A percentile compares a stretch with the other conserved stretches of the same genome.
phyloP scores from a whole-genome alignment of 371 early-diverging fungal species.

The Dinochytrium kinnereticum region DNA sequence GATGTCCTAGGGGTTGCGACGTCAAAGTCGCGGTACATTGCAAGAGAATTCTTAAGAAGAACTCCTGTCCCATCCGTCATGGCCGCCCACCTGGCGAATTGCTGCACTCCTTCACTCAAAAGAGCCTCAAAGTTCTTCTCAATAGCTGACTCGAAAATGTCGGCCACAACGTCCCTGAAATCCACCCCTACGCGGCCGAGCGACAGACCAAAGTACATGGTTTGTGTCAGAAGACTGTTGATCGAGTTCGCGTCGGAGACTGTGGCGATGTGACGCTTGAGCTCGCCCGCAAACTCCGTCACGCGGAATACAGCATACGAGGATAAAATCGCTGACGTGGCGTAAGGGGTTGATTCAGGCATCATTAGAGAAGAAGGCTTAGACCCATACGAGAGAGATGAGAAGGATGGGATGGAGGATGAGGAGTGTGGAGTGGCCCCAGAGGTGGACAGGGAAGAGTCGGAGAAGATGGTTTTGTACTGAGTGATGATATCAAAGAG shows the following conservation, averaged over 20 bases:
- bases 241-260: slow-evolving; percentile 70
- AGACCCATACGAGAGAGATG: slow-evolving; percentile 16
- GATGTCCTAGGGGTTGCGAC: neutral
- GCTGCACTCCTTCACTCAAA: slow-evolving; percentile 22
- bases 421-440: neutral
- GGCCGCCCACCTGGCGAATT: slow-evolving; percentile 31
- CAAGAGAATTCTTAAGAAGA: neutral
- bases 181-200: slow-evolving; percentile 81
- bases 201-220: slow-evolving; percentile 85
- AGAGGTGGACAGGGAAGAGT: slow-evolving; percentile 20
- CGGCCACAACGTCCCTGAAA: slow-evolving; percentile 68
- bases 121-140: slow-evolving; percentile 53
- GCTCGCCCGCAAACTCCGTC: slow-evolving; percentile 23
- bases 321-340: slow-evolving; percentile 45
- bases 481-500: slow-evolving; percentile 83
- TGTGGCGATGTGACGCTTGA: slow-evolving; percentile 34
- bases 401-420: neutral
- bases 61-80: slow-evolving; percentile 3
- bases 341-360: slow-evolving; percentile 31
- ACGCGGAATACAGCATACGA: slow-evolving; percentile 47
- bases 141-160: slow-evolving; percentile 68
- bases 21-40: neutral
- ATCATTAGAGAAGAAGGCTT: slow-evolving; percentile 45
- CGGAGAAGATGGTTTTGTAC: slow-evolving; percentile 79
- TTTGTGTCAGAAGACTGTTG: slow-evolving; percentile 71